These are phyloP conservation scores for Xylariomycetidae sp. DNA, from an alignment of 2,329 filamentous ascomycete genomes.

Conservation along the genomic window DNA sequence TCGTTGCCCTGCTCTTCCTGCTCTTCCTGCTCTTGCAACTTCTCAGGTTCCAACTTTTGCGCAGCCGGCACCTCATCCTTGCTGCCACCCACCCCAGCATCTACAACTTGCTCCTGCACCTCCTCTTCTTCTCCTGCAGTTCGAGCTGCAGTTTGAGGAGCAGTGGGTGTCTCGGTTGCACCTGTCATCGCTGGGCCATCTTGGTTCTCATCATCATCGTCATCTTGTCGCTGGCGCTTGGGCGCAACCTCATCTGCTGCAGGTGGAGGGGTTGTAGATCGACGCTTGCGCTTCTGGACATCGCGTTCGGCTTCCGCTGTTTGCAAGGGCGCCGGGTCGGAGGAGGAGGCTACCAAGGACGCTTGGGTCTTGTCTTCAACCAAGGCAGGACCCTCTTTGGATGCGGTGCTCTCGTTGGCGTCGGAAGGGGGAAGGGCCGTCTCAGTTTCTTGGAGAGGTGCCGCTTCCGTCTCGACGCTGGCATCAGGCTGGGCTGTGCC, in stretches of 20 bases:
- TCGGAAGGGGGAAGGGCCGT: too few species aligned
- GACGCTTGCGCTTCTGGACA: conserved; percentile 59
- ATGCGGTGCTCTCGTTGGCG: too few species aligned
- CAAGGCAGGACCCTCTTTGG: conserved; percentile 9
- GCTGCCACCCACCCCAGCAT: conserved; percentile 11
- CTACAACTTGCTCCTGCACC: conserved; percentile 3
- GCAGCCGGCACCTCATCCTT: conserved; percentile 5
- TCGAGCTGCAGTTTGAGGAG: conserved; percentile 1
- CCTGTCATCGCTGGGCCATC: background rate
- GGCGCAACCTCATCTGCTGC: conserved; percentile 44
- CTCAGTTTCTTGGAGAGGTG: too few species aligned
- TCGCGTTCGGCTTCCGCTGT: conserved; percentile 36
- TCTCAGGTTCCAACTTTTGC: background rate
- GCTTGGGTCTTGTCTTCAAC: conserved; percentile 15
- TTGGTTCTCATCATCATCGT: conserved; percentile 14
- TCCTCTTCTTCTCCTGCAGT: conserved; percentile 4
- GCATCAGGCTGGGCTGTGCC: conserved; percentile 7
- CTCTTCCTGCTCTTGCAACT: background rate
- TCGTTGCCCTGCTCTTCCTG: conserved; percentile 3
- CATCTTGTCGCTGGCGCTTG: conserved; percentile 48
- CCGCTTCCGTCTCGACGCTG: too few species aligned
- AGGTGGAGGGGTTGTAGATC: conserved; percentile 56
- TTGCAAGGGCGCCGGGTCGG: conserved; percentile 18
- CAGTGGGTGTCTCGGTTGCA: conserved; percentile 4
- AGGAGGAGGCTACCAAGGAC: conserved; percentile 5